Evolutionary conservation across 805 yeast species (phyloP), one percentile per base, ranked within the genome.

Genomic region (Starmerella bombicola): DNA sequence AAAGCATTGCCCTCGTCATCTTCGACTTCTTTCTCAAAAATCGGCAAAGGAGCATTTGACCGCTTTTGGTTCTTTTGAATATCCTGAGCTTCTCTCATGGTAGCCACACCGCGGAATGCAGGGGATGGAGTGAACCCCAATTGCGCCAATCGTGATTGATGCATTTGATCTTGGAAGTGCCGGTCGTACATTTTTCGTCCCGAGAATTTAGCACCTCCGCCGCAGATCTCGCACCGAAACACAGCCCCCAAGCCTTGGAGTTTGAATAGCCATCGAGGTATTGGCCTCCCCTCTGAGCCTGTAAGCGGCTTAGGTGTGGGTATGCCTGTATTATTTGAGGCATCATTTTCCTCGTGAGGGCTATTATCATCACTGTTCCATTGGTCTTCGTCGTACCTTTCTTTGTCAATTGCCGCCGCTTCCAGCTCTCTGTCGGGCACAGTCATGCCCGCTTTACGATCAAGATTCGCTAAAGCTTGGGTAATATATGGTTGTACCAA

Each of bases 1-100:
- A 88, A 80, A 13, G 83, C 94, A 55, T 91, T 88, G 9, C 97
- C 98, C 15, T 83, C 85, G 1, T 74, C 79, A 55, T 91, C 97
- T 57, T 88, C 97, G 26, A 86, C 80, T 58, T 91, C 94, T 10
- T 78, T 69, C 1, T 74, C 73, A 37, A 56, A 52, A 41, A 63
- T 63, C 13, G 28, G 28, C 4, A 1, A 71, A 78, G 56, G 84
- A 95, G 58, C 96, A 26, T 83, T 79, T 58, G 85, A 93, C 9
- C 78, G 68, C 1, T 74, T 70, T 35, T 58, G 55, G 40, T 64
- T 64, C 8, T 77, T 46, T 21, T 60, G 62, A 22, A 91, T 58
- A 12, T 63, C 52, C 17, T 44, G 45, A 1, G 86, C 95, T 35
- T 86, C 95, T 3, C 69, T 63, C 12, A 88, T 79, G 8, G 60